Evolutionary conservation across 805 yeast species (phyloP).

Genomic region (Lipomyces mesembrius): DNA sequence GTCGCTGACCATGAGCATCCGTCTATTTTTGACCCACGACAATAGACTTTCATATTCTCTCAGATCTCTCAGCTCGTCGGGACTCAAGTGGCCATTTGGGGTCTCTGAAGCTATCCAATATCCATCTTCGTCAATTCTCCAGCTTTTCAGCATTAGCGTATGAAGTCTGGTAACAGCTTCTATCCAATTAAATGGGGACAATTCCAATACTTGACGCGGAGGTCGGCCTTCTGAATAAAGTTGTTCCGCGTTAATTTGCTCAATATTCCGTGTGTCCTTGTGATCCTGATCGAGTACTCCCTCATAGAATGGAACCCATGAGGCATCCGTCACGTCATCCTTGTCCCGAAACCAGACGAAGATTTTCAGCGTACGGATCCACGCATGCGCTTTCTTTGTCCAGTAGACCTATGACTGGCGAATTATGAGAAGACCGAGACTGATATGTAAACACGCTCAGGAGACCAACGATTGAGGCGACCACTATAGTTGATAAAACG

Average conservation of each 20-base stretch:
- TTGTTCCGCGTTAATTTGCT: not conserved
- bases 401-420: too few species aligned
- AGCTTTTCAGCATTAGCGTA: not conserved
- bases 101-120: not conserved
- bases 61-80: not conserved
- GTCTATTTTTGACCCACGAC: constrained; percentile 17
- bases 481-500: too few species aligned
- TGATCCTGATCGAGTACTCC: constrained; percentile 1
- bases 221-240: not conserved
- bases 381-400: not conserved
- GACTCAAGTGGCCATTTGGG: not conserved
- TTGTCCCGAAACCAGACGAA: not conserved
- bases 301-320: constrained; percentile 11
- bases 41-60: not conserved
- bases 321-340: not conserved
- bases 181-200: constrained; percentile 17
- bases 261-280: too few species aligned
- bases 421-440: too few species aligned
- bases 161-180: not conserved
- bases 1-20: constrained; percentile 20
- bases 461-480: too few species aligned
- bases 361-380: constrained; percentile 9
- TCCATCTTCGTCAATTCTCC: constrained; percentile 1
- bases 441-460: too few species aligned
- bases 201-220: not conserved